A percentile compares a stretch with the other conserved stretches of the same genome.
phyloP scores from a whole-genome alignment of 805 yeast species.

The Candida piceae region DNA sequence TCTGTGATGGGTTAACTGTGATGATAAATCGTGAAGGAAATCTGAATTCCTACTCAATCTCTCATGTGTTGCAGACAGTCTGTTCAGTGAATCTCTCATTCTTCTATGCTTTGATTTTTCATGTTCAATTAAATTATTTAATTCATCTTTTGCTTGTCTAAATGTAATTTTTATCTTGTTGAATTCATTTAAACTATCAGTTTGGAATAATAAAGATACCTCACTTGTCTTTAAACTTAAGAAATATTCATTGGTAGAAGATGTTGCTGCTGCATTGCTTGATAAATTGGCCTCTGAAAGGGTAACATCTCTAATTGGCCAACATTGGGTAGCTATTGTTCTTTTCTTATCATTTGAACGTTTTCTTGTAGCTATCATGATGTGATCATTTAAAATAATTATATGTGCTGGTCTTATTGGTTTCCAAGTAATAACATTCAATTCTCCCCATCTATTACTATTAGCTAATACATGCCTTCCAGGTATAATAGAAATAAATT shows the following conservation, averaged over 20 bases:
- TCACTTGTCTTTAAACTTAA: constrained; percentile 15
- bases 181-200: constrained; percentile 55
- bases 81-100: constrained; percentile 39
- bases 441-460: constrained; percentile 80
- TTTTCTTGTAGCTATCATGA: constrained; percentile 67
- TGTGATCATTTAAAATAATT: constrained; percentile 70
- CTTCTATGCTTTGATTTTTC: constrained; percentile 41
- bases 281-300: constrained; percentile 33
- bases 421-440: constrained; percentile 81
- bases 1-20: constrained; percentile 53
- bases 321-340: constrained; percentile 66
- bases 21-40: constrained; percentile 52
- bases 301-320: constrained; percentile 64
- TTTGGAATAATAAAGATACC: constrained; percentile 49
- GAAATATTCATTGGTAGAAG: constrained; percentile 8
- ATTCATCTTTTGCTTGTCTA: constrained; percentile 57
- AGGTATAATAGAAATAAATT: constrained; percentile 64
- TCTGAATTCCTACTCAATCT: constrained; percentile 29
- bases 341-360: constrained; percentile 31
- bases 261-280: constrained; percentile 4
- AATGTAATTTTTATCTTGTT: constrained; percentile 48
- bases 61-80: constrained; percentile 29
- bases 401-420: constrained; percentile 71
- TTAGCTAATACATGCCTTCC: constrained; percentile 79
- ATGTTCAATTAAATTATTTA: constrained; percentile 49